These are phyloP conservation scores for Neospermospora avenae DNA, from an alignment of 2,329 filamentous ascomycete genomes.

Conservation along the genomic window DNA sequence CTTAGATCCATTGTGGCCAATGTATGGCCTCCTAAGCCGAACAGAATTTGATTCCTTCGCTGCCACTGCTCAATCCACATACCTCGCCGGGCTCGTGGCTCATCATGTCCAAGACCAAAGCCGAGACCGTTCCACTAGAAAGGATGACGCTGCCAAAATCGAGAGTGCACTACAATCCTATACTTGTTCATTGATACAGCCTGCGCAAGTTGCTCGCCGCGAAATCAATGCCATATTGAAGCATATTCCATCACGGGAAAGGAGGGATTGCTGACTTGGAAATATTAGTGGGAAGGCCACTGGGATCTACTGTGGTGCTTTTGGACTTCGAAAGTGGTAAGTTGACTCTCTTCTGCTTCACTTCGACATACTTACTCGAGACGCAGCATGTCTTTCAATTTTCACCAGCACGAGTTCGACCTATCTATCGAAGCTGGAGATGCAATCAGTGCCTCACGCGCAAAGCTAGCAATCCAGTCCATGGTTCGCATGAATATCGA, in stretches of 20 bases:
- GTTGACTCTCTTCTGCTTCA: neutral
- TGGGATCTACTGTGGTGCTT: constrained; percentile 19
- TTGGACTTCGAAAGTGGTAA: constrained; percentile 11
- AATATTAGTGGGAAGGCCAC: constrained; percentile 6
- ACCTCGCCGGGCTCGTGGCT: constrained; percentile 13
- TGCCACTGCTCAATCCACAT: constrained; percentile 16
- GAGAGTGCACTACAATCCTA: constrained; percentile 18
- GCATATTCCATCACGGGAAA: neutral
- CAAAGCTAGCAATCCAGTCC: constrained; percentile 11
- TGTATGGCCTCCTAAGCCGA: neutral
- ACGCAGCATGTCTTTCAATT: constrained; percentile 9
- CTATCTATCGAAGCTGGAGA: neutral
- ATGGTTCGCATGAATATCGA: constrained; percentile 10
- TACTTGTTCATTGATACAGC: constrained; percentile 14
- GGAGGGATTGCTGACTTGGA: neutral
- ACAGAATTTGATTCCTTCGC: constrained; percentile 15
- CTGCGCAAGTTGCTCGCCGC: constrained; percentile 8
- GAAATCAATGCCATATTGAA: neutral
- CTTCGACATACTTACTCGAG: neutral
- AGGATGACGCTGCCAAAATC: constrained; percentile 9
- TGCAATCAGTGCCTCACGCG: neutral
- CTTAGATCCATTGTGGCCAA: neutral
- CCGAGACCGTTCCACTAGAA: neutral
- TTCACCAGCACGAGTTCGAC: constrained; percentile 12
- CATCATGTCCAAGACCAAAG: constrained; percentile 10